Evolutionary conservation across 768 basidiomycete species (phyloP), one percentile per base, ranked within the genome.

Genomic region (Symmetrospora coprosmae): DNA sequence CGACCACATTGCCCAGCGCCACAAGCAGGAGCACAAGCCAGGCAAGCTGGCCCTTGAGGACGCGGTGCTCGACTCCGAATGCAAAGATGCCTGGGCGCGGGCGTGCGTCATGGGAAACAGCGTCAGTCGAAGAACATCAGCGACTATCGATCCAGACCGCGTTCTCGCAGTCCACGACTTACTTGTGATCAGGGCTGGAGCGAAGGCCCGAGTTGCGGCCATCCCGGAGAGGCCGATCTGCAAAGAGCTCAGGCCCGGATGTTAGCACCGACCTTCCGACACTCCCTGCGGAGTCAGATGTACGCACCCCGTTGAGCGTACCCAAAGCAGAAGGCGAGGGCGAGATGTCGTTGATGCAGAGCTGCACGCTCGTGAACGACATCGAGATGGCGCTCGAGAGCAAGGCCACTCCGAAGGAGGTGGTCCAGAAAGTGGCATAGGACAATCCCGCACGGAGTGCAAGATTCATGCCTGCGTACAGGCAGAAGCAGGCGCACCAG

Each of bases 231-330:
- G 21, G 11, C 37, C 52, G 14, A 41, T 41, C 52, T 55, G 25
- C 38, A 39, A 13, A 39, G 13, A 39, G 38, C 38, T n/a, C 38
- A 13, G 38, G 38, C 19, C 13, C 14, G 14, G 38, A 13, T 39
- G 14, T 13, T 39, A 13, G 19, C 13, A 39, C 38, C 19, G 38
- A 56, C 46, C 21, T 31, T 39, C 45, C 27, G 27, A 23, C 7
- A 23, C 23, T n/a, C 34, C 21, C n/a, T 2, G 30, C n/a, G 13
- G 50, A 27, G 34, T 21, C 6, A 35, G 33, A 38, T 27, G 7
- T 2, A 58, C 41, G 31, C 28, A 58, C 30, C 25, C 55, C 59
- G 35, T 60, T 60, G 27, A 60, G 59, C 14, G 59, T 51, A 23
- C 59, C 59, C 27, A 60, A 27, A 19, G 37, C 7, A 7, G 48